Conservation (phyloP, 108 stramenopile species). For the Schizochytrium sp. region DNA sequence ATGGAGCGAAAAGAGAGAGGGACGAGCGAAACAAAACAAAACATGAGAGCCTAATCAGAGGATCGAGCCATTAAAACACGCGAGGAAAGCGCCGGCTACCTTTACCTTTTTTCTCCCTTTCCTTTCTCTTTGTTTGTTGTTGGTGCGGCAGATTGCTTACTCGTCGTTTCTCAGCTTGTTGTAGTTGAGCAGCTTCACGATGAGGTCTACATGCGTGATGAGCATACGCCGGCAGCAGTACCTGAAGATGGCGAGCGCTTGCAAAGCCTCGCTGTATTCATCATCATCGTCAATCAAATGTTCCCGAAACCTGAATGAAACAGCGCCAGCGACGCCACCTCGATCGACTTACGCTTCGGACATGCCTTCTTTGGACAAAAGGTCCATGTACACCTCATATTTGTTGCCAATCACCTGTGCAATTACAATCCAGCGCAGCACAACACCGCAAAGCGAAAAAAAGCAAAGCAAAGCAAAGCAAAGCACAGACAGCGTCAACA, state of each 20-base stretch:
- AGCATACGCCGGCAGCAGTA: constrained; percentile 99
- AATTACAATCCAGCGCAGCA: too few relatives aligned
- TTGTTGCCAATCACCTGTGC: constrained; percentile 66
- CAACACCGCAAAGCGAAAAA: too few relatives aligned
- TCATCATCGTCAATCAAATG: neutral
- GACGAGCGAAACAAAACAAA: too few relatives aligned
- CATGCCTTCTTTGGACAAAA: constrained; percentile 76
- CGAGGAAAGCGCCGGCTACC: too few relatives aligned
- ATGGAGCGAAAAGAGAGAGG: too few relatives aligned
- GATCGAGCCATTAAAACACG: too few relatives aligned
- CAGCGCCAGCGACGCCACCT: neutral
- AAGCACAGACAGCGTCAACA: too few relatives aligned
- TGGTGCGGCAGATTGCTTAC: neutral
- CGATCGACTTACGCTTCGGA: constrained; percentile 65
- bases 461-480: too few relatives aligned
- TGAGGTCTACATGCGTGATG: constrained; percentile 98
- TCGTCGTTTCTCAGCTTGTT: constrained; percentile 55
- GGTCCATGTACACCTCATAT: constrained; percentile 92
- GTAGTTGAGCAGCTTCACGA: constrained; percentile 98
- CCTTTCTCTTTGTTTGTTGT: too few relatives aligned
- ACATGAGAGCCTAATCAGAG: too few relatives aligned
- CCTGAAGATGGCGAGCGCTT: constrained; percentile 88
- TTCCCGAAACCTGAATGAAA: too few relatives aligned
- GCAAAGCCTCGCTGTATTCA: constrained; percentile 73
- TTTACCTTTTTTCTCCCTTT: too few relatives aligned